These are phyloP conservation scores for Candida caryicola DNA, from an alignment of 805 yeast genomes.

Conservation along the genomic window DNA sequence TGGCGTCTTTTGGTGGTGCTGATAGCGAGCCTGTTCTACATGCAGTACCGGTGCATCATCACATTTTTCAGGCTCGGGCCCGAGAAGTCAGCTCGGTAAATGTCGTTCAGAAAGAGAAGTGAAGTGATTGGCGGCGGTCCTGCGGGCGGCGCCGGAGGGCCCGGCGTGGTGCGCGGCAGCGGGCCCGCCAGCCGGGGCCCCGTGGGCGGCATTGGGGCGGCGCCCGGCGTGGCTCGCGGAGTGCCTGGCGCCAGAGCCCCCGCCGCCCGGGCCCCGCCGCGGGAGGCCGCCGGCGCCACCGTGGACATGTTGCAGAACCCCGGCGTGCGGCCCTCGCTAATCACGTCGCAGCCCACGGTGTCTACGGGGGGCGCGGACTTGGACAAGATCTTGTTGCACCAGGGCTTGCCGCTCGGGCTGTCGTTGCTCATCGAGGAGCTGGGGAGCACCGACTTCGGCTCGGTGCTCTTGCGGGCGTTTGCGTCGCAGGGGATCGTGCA, in stretches of 20 bases:
- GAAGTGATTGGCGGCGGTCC: conserved; percentile 28
- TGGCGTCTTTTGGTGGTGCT: not conserved
- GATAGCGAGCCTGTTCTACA: not conserved
- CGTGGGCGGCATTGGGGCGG: no score
- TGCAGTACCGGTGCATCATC: no score
- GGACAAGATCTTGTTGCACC: conserved; percentile 73
- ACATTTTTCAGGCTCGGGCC: no score
- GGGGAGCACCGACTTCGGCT: conserved; percentile 84
- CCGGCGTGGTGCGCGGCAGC: no score
- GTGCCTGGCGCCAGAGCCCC: no score
- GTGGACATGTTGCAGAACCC: conserved; percentile 1
- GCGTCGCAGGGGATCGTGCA: conserved; percentile 77
- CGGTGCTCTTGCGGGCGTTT: conserved; percentile 64
- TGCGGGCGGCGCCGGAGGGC: conserved; percentile 4
- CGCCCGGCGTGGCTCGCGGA: no score
- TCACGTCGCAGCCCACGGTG: conserved; percentile 69
- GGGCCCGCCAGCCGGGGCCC: no score
- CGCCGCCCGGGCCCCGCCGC: no score
- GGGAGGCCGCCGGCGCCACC: not conserved
- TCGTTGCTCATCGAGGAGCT: conserved; percentile 73
- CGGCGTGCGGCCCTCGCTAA: conserved; percentile 71
- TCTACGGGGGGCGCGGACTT: conserved; percentile 80
- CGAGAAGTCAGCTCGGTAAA: no score
- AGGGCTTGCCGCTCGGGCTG: conserved; percentile 79
- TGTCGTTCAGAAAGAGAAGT: conserved; percentile 45